Evolutionary conservation across 2,329 filamentous ascomycete species (phyloP).

Genomic region (Ceratocystis papillata): DNA sequence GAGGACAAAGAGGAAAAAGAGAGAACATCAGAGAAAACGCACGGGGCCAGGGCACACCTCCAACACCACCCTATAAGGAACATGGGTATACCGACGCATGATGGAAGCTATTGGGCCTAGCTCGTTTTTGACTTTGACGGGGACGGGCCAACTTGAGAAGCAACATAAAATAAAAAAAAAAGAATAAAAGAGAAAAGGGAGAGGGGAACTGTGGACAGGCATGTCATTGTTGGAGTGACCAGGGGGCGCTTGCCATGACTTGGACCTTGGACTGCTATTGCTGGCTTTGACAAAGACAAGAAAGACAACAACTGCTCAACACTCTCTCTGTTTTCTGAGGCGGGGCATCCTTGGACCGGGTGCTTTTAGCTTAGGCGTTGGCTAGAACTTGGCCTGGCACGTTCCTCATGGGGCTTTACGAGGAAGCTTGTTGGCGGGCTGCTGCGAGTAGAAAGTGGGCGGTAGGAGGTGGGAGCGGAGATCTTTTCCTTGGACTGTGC

Average conservation of each 20-base stretch:
- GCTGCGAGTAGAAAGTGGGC: neutral
- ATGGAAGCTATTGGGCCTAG: neutral
- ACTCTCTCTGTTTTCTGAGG: neutral
- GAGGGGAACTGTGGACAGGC: neutral
- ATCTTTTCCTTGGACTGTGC: neutral
- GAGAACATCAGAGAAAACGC: slow-evolving; percentile 2
- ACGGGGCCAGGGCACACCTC: neutral
- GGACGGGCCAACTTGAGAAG: neutral
- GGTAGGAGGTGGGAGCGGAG: neutral
- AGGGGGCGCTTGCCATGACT: neutral
- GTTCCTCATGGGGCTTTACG: neutral
- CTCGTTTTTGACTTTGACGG: neutral
- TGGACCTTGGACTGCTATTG: neutral
- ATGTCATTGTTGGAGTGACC: neutral
- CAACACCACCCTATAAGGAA: neutral
- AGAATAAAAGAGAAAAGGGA: neutral
- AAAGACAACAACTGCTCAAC: neutral
- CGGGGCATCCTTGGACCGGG: neutral
- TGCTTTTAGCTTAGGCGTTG: neutral
- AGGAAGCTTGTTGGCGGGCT: neutral
- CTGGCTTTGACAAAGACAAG: too few species aligned
- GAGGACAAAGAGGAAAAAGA: slow-evolving; percentile 15
- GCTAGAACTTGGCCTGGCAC: neutral
- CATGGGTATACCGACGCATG: slow-evolving; percentile 3
- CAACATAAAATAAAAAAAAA: neutral